Evolutionary conservation across 169 alveolate genomes (phyloP), one percentile per base, ranked within the genome.

Genomic region (Cryptosporidium muris): DNA sequence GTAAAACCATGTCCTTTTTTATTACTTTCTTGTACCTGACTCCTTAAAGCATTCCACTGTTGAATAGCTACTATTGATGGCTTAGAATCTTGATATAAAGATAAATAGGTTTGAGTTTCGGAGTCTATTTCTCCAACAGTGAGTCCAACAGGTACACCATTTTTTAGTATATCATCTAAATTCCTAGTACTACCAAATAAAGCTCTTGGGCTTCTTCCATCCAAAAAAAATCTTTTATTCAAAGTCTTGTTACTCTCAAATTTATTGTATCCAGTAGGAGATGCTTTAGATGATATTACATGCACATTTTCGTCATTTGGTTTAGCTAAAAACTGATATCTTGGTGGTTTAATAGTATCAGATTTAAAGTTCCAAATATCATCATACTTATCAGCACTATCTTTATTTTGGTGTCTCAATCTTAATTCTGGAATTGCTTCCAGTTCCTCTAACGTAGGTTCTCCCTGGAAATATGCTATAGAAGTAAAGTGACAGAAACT

Each of bases 401-500:
- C 36, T 38, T 54, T 58, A 56, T 47, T 47, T 5, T 56, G 47
- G 9, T 58, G 25, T 11, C 25, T 74, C 11, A 68, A 64, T 36
- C 60, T 37, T n/a, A 16, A 45, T 4, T 47, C 51, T 9, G 25
- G 48, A 48, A 14, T 48, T 25, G 60, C 36, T 4, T 43, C 74
- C 2, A 3, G 65, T 0, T 74, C 62, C 9, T 74, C 67, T 38
- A 42, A 2, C 12, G 60, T 25, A 4, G 43, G 11, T 12, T 74
- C 85, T 43, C 67, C 67, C 38, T 74, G 66, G 62, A 74, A 74
- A 36, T 45, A 74, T 8, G 85, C 51, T 45, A 74, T 58, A 6
- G 85, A 74, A 8, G 85, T 68, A 74, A 74, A 74, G 11, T 74
- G 85, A 42, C 85, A 74, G 48, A 74, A 74, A 8, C 56, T 43